Base-by-base conservation (phyloP, 1,139 yeast species). In the Lodderomyces margitis region DNA sequence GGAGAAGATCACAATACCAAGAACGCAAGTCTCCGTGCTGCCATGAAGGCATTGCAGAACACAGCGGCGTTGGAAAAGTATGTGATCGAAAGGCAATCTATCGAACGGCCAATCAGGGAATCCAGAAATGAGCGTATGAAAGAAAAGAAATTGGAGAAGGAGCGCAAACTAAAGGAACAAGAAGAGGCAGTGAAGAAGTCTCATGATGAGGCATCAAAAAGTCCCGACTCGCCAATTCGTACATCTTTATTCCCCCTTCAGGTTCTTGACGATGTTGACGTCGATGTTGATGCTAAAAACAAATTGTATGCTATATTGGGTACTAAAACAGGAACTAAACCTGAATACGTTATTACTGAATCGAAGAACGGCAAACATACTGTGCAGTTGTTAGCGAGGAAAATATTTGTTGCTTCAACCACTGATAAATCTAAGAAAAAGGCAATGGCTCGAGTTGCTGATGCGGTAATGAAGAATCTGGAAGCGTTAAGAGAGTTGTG, bases 11-110 rank as follows among this genome's bases (percentile, higher is more conserved):
- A 74, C 16, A 81, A 77, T 47, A 66, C 70, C 16, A 83, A 81
- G 56, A 81, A 80, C 40, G 92, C 92, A 0, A 86, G 91, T 1
- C 58, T 77, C 27, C 67, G 80, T 45, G 91, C 92, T 2, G 94
- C 94, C 0, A 80, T 80, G 78, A 65, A 71, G 40, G 89, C 87
- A 0, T 65, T 89, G 39, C 64, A 66, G n/a, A 80, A 87, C 46
- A 75, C 73, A 36, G 68, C 68, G 1, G 46, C 78, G 28, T 68
- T 89, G 38, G 91, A 84, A 46, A 83, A 83, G 54, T 87, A 77
- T 55, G 78, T 81, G 19, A 68, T 31, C 68, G 96, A 48, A 74
- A 84, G 40, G 67, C 75, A 28, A 75, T 78, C n/a, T 91, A 89
- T 36, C 71, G 83, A 51, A 67, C 66, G 38, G 14, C 50, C 51